Base-by-base conservation (phyloP, 192 early-diverging fungal genomes). In the Hyaloraphidium curvatum region DNA sequence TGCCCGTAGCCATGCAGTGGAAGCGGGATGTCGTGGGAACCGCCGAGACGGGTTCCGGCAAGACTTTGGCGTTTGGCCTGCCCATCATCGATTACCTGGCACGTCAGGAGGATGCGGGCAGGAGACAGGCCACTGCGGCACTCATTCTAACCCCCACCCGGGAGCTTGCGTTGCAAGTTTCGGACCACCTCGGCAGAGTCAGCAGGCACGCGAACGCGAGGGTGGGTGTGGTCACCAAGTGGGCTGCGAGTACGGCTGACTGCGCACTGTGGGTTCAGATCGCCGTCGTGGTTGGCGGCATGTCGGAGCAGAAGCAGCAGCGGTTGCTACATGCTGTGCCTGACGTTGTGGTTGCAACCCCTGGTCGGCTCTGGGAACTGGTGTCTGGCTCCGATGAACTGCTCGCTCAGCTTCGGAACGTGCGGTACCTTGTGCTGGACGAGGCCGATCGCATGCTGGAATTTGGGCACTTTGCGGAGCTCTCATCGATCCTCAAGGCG, bases 21-120 rank as follows among this genome's bases (percentile, higher is more conserved):
- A 23, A 76, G 76, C n/a, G 78, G 62, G 70, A 97, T 57, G 71
- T 95, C 26, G 77, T 97, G 28, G 93, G 93, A 19, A 84, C 84
- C 5, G 91, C 93, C 1, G 87, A 90, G 57, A 97, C 93, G 71
- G 88, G 91, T 54, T 90, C 87, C 0, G 89, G 89, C 33, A 93
- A 97, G 67, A 97, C 93, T 2, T 67, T 97, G 50, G 89, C 89
- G 0, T 97, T 91, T 69, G 91, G 91, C 16, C 70, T 97, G 39
- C 93, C 93, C 13, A 89, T 97, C 37, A 56, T 93, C 26, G 79
- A 91, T 33, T 74, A 65, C 30, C 60, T 89, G 27, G 65, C 74
- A 14, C 54, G 72, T 13, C 58, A 78, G 41, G 53, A 53, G 2
- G 61, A 55, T 41, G 59, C 41, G 17, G 50, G 30, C 1, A 35